Evolutionary conservation across 2,329 filamentous ascomycete genomes (phyloP).

Genomic region (Gnomoniopsis smithogilvyi): DNA sequence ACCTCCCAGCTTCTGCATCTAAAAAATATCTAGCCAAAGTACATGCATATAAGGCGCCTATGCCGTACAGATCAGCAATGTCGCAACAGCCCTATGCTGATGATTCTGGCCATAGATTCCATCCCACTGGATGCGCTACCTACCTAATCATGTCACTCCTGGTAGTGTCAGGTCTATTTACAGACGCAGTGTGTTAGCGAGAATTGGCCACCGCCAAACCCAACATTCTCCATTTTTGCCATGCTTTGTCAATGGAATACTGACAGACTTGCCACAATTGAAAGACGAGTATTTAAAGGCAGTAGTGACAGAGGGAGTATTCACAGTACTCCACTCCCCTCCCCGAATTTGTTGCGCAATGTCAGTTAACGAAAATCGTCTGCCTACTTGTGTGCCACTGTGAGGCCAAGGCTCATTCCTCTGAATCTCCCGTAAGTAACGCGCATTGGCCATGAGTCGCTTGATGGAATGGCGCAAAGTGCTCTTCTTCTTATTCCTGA

Average conservation of each 20-base stretch:
- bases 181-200: background rate
- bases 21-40: background rate
- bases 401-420: background rate
- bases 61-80: background rate
- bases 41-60: background rate
- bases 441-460: conserved; percentile 14
- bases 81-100: too few species aligned
- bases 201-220: background rate
- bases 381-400: background rate
- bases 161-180: background rate
- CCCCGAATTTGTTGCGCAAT: background rate
- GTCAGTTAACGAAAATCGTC: background rate
- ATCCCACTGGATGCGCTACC: background rate
- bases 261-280: background rate
- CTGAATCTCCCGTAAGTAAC: conserved; percentile 8
- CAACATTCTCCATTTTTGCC: background rate
- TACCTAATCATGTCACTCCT: background rate
- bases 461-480: conserved; percentile 12
- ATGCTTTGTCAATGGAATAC: background rate
- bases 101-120: background rate
- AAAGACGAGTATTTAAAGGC: background rate
- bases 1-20: background rate
- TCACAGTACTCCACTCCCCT: background rate
- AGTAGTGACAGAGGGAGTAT: background rate
- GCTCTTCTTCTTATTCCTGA: conserved; percentile 30